Evolutionary conservation across 257 asterid species (phyloP).

Genomic region (Solanum tarapatanum): DNA sequence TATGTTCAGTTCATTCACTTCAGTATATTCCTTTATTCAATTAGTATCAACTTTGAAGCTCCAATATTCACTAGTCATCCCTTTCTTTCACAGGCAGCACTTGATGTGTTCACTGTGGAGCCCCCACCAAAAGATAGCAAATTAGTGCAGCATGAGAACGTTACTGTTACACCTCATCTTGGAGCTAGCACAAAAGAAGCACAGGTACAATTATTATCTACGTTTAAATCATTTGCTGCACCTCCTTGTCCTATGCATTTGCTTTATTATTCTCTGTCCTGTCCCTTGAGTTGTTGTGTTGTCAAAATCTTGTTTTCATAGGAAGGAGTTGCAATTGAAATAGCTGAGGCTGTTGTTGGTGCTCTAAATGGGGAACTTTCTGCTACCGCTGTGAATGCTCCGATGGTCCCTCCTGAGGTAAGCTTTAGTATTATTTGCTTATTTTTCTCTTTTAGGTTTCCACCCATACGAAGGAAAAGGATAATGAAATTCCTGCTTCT

Average conservation of each 20-base stretch:
- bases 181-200: conserved; percentile 99
- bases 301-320: conserved; percentile 8
- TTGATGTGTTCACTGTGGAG: conserved; percentile 80
- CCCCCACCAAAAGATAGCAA: conserved; percentile 84
- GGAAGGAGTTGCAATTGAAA: conserved; percentile 99
- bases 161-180: conserved; percentile 94
- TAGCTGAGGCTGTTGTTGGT: conserved; percentile 98
- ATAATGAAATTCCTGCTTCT: background rate
- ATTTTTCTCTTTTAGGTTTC: background rate
- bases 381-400: conserved; percentile 98
- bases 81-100: conserved; percentile 63
- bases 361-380: conserved; percentile 91
- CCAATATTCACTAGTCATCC: background rate
- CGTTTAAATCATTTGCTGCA: background rate
- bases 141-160: conserved; percentile 76
- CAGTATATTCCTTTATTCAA: background rate
- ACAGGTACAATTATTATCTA: conserved; percentile 39
- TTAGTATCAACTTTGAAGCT: background rate
- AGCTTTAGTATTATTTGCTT: background rate
- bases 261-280: background rate
- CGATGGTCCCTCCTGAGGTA: conserved; percentile 99
- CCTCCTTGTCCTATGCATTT: background rate
- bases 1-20: background rate
- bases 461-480: background rate
- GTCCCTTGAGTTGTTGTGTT: background rate